phyloP scores from a whole-genome alignment of 2,329 filamentous ascomycete species.

The Neopestalotiopsis sp. region DNA sequence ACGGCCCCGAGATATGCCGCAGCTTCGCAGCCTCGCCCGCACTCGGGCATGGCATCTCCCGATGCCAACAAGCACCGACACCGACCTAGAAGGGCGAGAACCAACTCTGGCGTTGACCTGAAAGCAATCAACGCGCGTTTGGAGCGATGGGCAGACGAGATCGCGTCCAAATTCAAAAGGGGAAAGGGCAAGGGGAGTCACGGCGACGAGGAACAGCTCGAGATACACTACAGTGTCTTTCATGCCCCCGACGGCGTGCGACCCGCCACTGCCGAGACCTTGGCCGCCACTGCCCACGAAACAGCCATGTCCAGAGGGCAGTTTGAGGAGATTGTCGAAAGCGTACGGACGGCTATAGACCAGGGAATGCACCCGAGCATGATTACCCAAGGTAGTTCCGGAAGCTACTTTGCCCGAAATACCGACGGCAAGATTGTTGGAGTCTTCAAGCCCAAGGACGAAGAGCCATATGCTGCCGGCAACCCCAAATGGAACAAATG shows the following conservation, averaged over 20 bases:
- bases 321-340: slow-evolving; percentile 89
- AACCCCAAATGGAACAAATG: slow-evolving; percentile 99
- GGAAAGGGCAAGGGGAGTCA: slow-evolving; percentile 72
- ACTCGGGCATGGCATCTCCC: slow-evolving; percentile 64
- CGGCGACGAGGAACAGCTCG: slow-evolving; percentile 82
- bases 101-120: slow-evolving; percentile 92
- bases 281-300: slow-evolving; percentile 61
- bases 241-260: slow-evolving; percentile 87
- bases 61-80: slow-evolving; percentile 46
- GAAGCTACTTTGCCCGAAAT: slow-evolving; percentile 96
- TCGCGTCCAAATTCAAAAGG: slow-evolving; percentile 95
- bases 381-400: slow-evolving; percentile 96
- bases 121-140: slow-evolving; percentile 97
- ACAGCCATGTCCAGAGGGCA: slow-evolving; percentile 77
- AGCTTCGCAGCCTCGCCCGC: slow-evolving; percentile 64
- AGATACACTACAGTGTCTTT: slow-evolving; percentile 98
- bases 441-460: slow-evolving; percentile 98
- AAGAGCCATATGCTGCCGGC: slow-evolving; percentile 94
- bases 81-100: slow-evolving; percentile 54
- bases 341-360: slow-evolving; percentile 87
- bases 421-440: slow-evolving; percentile 91
- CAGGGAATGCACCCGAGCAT: slow-evolving; percentile 91
- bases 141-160: slow-evolving; percentile 97
- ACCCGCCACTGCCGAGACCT: slow-evolving; percentile 75
- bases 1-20: slow-evolving; percentile 67